Base-by-base conservation (phyloP, 306 rosid genomes). In the Cucurbita ficifolia region DNA sequence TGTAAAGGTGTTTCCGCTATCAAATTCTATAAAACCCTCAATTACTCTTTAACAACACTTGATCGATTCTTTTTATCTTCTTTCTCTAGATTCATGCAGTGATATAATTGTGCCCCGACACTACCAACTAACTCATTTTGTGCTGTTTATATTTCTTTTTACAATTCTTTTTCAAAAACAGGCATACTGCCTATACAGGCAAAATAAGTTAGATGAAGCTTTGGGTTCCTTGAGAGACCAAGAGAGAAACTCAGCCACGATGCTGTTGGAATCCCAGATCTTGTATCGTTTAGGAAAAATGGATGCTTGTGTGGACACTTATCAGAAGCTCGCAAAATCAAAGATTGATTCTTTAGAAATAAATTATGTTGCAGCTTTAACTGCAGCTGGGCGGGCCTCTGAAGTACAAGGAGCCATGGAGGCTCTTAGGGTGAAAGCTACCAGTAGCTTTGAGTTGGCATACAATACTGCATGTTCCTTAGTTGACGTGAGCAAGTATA, bases 131-230 rank as follows among this genome's bases (percentile, higher is more conserved):
- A 40, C 72, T 43, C 54, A 48, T 46, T 65, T 38, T 61, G 6
- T 38, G 3, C 42, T 50, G 14, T 35, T 33, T n/a, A 7, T n/a
- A 45, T 19, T 35, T 75, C 7, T 13, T 21, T 73, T 33, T 14
- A 35, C 6, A 29, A 65, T 18, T 75, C 4, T 19, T 21, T 73
- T 33, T 14, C 14, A 29, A 29, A 65, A 78, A 84, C 76, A 94
- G 96, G 99, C 96, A 57, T 94, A 94, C 86, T 91, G 97, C 89
- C 87, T 94, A 74, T 94, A 94, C 90, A 89, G 95, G 88, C 88
- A 87, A 83, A 94, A 94, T 83, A 88, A 89, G 85, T 79, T 91
- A 70, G 86, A 86, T 76, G 99, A 94, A 81, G 97, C 97, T 40
- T 73, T 94, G 81, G 85, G 80, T 70, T 82, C 88, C 71, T 75